phyloP scores from a whole-genome alignment of 2,329 filamentous ascomycete species.

The Xylaria sp. region DNA sequence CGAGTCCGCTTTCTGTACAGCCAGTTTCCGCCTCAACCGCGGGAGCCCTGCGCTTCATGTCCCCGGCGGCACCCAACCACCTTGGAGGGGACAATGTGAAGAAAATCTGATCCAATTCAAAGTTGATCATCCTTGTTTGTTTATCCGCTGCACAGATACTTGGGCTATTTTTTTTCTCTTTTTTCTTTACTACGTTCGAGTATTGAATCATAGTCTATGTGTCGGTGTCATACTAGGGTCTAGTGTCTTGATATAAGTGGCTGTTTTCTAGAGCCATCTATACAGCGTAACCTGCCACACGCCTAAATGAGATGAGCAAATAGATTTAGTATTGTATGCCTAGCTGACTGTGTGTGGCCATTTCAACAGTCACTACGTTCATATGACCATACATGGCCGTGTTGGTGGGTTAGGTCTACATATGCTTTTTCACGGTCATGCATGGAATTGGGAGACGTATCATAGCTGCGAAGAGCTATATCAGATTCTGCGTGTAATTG shows the following conservation, averaged over 20 bases:
- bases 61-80: conserved; percentile 71
- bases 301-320: neutral
- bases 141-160: neutral
- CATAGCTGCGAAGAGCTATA: neutral
- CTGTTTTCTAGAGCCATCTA: neutral
- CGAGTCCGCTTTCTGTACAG: conserved; percentile 71
- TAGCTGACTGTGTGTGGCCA: neutral
- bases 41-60: conserved; percentile 73
- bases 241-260: too few relatives aligned
- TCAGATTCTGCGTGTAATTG: neutral
- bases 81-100: conserved; percentile 71
- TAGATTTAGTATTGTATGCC: neutral
- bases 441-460: neutral
- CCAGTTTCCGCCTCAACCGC: conserved; percentile 64
- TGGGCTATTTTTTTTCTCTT: neutral
- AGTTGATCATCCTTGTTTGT: conserved; percentile 40
- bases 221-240: too few relatives aligned
- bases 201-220: neutral
- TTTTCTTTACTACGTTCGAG: neutral
- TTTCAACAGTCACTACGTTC: too few relatives aligned
- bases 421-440: neutral
- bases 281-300: too few relatives aligned
- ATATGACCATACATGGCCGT: too few relatives aligned
- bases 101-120: conserved; percentile 67
- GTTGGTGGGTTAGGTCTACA: neutral